A percentile compares a stretch with the other conserved stretches of the same genome.
Evolutionary conservation across 1,284 basidiomycete genomes (phyloP).

Genomic region (Calocybe gambosa): DNA sequence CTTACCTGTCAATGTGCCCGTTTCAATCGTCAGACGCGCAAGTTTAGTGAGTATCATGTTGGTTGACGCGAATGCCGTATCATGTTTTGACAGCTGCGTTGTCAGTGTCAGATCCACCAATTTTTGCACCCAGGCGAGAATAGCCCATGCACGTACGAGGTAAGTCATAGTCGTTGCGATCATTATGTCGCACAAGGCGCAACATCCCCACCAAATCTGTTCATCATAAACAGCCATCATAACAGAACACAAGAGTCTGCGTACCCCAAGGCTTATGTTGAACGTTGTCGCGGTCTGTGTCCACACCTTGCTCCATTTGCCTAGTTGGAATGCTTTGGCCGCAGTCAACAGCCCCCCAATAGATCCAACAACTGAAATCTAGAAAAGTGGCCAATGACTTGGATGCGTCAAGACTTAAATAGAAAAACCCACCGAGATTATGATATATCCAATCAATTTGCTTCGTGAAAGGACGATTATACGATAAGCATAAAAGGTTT

Average conservation of each 20-base stretch:
- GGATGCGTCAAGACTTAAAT: background rate
- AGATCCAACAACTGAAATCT: slow-evolving; percentile 18
- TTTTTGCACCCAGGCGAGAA: no score
- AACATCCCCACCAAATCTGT: slow-evolving; percentile 21
- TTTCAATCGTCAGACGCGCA: slow-evolving; percentile 20
- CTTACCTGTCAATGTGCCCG: slow-evolving; percentile 19
- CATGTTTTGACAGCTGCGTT: slow-evolving; percentile 17
- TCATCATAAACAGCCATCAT: background rate
- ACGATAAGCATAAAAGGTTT: slow-evolving; percentile 20
- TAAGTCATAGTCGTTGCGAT: slow-evolving; percentile 21
- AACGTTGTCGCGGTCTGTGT: slow-evolving; percentile 12
- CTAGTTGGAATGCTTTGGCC: slow-evolving; percentile 17
- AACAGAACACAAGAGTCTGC: background rate
- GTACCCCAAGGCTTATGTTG: slow-evolving; percentile 20
- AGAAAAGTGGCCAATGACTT: background rate
- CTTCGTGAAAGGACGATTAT: slow-evolving; percentile 18
- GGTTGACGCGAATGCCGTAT: slow-evolving; percentile 18
- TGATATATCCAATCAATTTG: slow-evolving; percentile 13
- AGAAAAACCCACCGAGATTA: slow-evolving; percentile 10
- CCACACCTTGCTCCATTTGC: slow-evolving; percentile 17
- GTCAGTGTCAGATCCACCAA: no score
- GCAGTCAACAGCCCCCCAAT: slow-evolving; percentile 17
- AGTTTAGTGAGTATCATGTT: slow-evolving; percentile 16
- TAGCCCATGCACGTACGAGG: slow-evolving; percentile 10
- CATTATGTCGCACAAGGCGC: slow-evolving; percentile 18